Evolutionary conservation across 306 rosid species (phyloP).

Genomic region (Quercus aquifolioides): DNA sequence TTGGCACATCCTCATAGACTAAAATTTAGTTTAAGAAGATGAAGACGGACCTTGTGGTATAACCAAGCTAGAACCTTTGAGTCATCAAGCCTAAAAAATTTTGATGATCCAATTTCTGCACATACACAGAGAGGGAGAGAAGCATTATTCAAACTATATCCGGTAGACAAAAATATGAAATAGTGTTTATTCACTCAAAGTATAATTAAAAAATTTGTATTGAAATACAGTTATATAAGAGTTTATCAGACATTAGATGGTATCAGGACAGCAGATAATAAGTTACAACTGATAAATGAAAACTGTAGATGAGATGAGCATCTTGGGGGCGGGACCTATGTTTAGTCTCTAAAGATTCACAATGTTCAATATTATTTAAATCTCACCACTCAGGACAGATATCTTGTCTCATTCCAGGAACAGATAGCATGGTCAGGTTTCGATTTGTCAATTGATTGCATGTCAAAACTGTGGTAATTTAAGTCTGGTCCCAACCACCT

Average conservation of each 20-base stretch:
- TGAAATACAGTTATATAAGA: neutral
- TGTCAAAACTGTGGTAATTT: neutral
- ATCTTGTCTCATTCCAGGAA: neutral
- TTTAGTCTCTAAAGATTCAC: neutral
- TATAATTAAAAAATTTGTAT: neutral
- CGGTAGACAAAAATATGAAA: neutral
- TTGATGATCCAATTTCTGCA: constrained; percentile 80
- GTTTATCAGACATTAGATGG: neutral
- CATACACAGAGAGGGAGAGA: constrained; percentile 16
- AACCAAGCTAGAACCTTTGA: constrained; percentile 83
- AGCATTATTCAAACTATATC: neutral
- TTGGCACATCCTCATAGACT: neutral
- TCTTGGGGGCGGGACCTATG: neutral
- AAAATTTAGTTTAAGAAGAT: constrained; percentile 9
- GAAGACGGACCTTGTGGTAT: constrained; percentile 61
- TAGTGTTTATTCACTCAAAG: neutral
- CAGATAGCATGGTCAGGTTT: neutral
- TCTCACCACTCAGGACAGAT: neutral
- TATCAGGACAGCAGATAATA: neutral
- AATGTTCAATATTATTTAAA: neutral
- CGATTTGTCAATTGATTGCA: neutral
- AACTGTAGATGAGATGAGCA: too few relatives aligned
- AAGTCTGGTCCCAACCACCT: neutral
- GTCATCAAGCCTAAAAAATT: constrained; percentile 89
- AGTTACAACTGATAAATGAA: too few relatives aligned